Base-by-base conservation (phyloP, 495 filamentous ascomycete genomes). In the Neurospora tetrasperma region DNA sequence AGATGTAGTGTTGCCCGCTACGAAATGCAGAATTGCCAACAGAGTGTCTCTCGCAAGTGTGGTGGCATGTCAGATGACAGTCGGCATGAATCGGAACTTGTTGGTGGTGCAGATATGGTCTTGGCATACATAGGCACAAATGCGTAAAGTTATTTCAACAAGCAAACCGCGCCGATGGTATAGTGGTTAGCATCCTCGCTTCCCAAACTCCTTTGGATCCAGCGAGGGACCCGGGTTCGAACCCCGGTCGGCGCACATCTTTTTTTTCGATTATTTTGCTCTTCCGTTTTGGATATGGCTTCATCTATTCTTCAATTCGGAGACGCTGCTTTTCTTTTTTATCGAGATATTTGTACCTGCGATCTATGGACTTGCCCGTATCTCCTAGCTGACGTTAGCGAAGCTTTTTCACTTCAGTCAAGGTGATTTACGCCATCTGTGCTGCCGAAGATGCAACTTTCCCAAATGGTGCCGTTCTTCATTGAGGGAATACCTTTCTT, bases 131-230 rank as follows among this genome's bases (percentile, higher is more conserved):
- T 66, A 66, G 9, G 18, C 5, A 35, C 3, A 38, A 0, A 14
- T 1, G 18, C 9, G 0, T 5, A 3, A 18, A 18, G 0, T 1
- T 35, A 18, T 9, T 35, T 35, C 3, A 66, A 66, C 14, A 66
- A 66, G 54, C 14, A 35, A 66, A 38, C 54, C 27, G 54, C 54
- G 54, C 54, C 54, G 54, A 66, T 66, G 54, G 54, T 66, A 66
- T 66, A 66, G 54, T 66, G 54, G 54, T 66, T 66, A 66, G 54
- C 54, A 66, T 66, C 54, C 54, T 66, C 54, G 54, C 54, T 66
- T 66, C 54, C 54, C 54, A 66, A 66, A 66, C 6, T 66, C 23
- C 54, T 66, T 66, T 66, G 54, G 54, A 66, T 35, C 7, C 27
- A 66, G 54, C 54, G 54, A 66, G 54, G 54, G 54, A 66, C 54